phyloP scores from a whole-genome alignment of 2,329 filamentous ascomycete genomes.

The Chalara sp. region DNA sequence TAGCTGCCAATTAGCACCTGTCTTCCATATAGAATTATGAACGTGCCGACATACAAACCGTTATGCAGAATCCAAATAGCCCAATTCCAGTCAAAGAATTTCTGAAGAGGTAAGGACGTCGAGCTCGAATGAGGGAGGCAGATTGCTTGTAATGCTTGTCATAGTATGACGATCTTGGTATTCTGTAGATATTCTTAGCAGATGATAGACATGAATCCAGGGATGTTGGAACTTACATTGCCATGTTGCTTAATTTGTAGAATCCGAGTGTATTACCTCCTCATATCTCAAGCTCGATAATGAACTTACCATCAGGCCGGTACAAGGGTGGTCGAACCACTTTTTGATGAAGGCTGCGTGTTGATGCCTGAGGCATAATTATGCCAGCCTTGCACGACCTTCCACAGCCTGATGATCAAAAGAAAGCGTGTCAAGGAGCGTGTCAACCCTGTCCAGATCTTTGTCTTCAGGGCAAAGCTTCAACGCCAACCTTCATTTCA shows the following conservation, averaged over 20 bases:
- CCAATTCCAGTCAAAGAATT: constrained; percentile 77
- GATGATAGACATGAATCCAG: not conserved
- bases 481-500: too few species aligned
- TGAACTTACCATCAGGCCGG: too few species aligned
- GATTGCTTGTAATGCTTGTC: constrained; percentile 80
- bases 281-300: too few species aligned
- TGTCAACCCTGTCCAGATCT: too few species aligned
- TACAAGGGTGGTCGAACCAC: too few species aligned
- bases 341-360: not conserved
- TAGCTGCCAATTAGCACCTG: constrained; percentile 25
- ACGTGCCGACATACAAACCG: constrained; percentile 69
- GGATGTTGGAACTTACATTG: constrained; percentile 16
- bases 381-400: too few species aligned
- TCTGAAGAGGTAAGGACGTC: constrained; percentile 85
- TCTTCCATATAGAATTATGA: not conserved
- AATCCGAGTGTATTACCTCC: too few species aligned
- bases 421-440: too few species aligned
- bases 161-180: constrained; percentile 80
- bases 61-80: constrained; percentile 68
- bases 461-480: too few species aligned
- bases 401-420: too few species aligned
- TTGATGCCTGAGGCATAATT: not conserved
- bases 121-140: constrained; percentile 82
- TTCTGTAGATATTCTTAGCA: constrained; percentile 29
- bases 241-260: constrained; percentile 16